Evolutionary conservation across 2,329 filamentous ascomycete genomes (phyloP), one percentile per base, ranked within the genome.

Genomic region (Cercospora berteroae): DNA sequence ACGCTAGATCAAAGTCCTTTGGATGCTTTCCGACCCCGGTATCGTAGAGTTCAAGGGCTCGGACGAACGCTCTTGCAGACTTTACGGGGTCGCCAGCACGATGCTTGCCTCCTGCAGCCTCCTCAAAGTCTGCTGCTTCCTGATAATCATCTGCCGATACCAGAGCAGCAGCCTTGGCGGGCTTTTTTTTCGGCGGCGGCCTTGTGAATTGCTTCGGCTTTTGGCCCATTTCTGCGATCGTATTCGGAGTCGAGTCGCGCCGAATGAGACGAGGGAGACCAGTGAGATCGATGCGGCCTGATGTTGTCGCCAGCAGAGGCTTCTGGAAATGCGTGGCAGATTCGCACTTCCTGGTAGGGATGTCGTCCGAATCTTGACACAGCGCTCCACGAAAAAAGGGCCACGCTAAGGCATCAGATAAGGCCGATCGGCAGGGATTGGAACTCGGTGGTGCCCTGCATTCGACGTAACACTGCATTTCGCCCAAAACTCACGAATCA

Each of bases 91-190:
- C 90, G 23, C 90, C 90, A 42, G 85, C 89, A 60, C 89, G 84
- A 87, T 89, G 91, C 83, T 93, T 93, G 69, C 90, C 89, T 6
- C 88, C 90, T 5, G 87, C 87, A 77, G 91, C 88, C 79, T 93
- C 90, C 67, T 88, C 84, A 33, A 89, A 86, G 63, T 91, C 89
- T 10, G 89, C 90, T 25, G 84, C 86, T 68, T 87, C 88, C 62
- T 90, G 83, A 73, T 87, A 92, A 70, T 91, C 89, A 80, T 91
- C 89, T 61, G 87, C 87, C 1, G 86, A 87, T 65, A 86, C 82
- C 5, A 88, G 86, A 10, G 60, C 65, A 10, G 67, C 65, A 9
- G 65, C 63, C 61, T 73, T 75, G 18, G 80, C 81, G 80, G 88
- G 74, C 67, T 72, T 72, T 60, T 75, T 75, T 67, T 77, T 77